Evolutionary conservation across 2,329 filamentous ascomycete species (phyloP), one percentile per base, ranked within the genome.

Genomic region (Tricladium varicosporioides): DNA sequence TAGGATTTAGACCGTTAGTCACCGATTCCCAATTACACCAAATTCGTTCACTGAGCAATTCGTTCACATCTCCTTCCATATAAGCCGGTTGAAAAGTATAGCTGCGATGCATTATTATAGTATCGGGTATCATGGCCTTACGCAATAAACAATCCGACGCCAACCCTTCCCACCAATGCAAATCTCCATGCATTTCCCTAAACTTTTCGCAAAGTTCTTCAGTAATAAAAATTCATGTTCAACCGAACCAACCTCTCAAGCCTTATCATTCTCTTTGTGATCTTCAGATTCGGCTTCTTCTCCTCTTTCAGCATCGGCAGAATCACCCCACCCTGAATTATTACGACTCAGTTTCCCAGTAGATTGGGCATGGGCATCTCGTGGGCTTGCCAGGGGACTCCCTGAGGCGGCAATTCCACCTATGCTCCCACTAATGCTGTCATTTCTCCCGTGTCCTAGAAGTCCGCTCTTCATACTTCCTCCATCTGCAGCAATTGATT

Each of bases 371-470:
- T 44, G 53, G n/a, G 45, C 69, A 62, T 80, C 79, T 53, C 76
- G 70, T 42, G 81, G 79, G 52, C 83, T 88, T 2, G 81, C 81
- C 40, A 92, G 72, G 13, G 87, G 85, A 63, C 84, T 88, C 31
- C 80, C 73, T 14, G 74, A 76, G 14, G 68, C 69, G 27, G 72
- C 70, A n/a, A 81, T 68, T 8, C 80, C 82, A 5, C 80, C 83
- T 61, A 92, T 86, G 71, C 89, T 93, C 22, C 89, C 88, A 60
- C 80, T 88, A 54, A 93, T 84, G 72, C 92, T 96, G 70, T 96
- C 91, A 50, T 90, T 87, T 60, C 91, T 82, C 1, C 83, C 84
- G 71, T 96, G 92, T 0, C 90, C 89, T 2, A 90, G 71, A 1
- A 88, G 75, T 0, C 89, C 91, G 70, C 91, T 96, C 53, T 90